Evolutionary conservation across 73 alveolate species (phyloP).

Genomic region (Paramecium bursaria): DNA sequence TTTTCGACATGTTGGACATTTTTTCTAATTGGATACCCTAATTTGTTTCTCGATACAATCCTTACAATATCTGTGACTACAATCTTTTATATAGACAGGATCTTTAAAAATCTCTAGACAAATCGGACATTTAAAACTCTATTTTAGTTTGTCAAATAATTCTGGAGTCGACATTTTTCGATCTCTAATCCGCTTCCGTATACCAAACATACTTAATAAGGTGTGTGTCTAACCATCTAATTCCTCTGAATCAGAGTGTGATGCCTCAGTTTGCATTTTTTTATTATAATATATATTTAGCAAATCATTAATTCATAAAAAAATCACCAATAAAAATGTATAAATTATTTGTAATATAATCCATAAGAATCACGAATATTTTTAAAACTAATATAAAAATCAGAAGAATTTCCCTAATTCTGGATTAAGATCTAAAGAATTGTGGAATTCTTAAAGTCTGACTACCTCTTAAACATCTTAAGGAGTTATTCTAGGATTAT

Average conservation of each 20-base stretch:
- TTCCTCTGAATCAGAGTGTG: no score
- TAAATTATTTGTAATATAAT: no score
- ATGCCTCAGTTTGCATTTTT: no score
- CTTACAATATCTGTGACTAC: conserved; percentile 73
- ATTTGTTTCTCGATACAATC: conserved; percentile 70
- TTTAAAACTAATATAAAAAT: no score
- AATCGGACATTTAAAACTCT: conserved; percentile 53
- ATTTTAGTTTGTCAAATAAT: background rate
- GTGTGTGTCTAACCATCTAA: no score
- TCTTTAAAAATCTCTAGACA: conserved; percentile 63
- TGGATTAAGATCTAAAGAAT: no score
- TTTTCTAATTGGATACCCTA: conserved; percentile 21
- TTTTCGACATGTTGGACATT: conserved; percentile 69
- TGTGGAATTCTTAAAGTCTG: conserved; percentile 25
- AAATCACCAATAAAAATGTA: no score
- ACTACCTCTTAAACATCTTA: conserved; percentile 11
- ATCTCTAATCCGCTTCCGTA: background rate
- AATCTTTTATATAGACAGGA: conserved; percentile 69
- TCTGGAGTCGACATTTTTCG: background rate
- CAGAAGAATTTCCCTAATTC: no score
- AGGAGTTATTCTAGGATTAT: background rate
- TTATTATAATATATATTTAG: no score
- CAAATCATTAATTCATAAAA: no score
- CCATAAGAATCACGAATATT: no score
- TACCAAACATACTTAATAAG: background rate